Base-by-base conservation (phyloP, 192 early-diverging fungal species). In the Podila minutissima region DNA sequence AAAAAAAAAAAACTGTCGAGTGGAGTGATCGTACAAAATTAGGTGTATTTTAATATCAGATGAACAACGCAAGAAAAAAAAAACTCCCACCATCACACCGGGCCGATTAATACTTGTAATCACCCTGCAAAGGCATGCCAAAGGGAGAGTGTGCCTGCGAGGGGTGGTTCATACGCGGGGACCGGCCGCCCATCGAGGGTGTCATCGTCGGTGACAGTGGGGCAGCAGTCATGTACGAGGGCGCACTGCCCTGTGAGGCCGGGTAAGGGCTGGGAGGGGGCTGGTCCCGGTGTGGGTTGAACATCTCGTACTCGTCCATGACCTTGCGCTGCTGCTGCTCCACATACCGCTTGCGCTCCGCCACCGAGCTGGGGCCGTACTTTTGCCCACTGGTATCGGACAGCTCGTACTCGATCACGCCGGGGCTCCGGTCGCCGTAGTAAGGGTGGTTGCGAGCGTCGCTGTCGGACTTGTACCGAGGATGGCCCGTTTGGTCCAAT, bases 241-340 rank as follows among this genome's bases (percentile, higher is more conserved):
- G 67, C 8, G 77, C 71, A n/a, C 66, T 32, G 38, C 50, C 64
- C 17, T 62, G 62, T 26, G 77, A 81, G 28, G 77, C 4, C 0
- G 77, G 77, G 62, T 81, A 81, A 12, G 77, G 77, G 22, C 71
- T 73, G 2, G 66, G 28, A 12, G 77, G 71, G n/a, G 77, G 71
- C 9, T 24, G 31, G 22, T 81, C 71, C 49, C 15, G 64, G 66
- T 81, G 69, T 1, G 77, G 77, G 62, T 81, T 81, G 48, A 65
- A 81, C 77, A 81, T 81, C 63, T 81, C 77, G 28, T 81, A 81
- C 53, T 81, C 77, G 19, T 81, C 77, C 77, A 81, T 81, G 62
- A 81, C 77, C 35, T 81, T 81, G 22, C 77, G 70, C 15, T 81
- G 77, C 29, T 81, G 77, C 51, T 73, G 71, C 31, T 81, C 77